Evolutionary conservation across 805 yeast species (phyloP).

Genomic region (Geotrichum ghanense): DNA sequence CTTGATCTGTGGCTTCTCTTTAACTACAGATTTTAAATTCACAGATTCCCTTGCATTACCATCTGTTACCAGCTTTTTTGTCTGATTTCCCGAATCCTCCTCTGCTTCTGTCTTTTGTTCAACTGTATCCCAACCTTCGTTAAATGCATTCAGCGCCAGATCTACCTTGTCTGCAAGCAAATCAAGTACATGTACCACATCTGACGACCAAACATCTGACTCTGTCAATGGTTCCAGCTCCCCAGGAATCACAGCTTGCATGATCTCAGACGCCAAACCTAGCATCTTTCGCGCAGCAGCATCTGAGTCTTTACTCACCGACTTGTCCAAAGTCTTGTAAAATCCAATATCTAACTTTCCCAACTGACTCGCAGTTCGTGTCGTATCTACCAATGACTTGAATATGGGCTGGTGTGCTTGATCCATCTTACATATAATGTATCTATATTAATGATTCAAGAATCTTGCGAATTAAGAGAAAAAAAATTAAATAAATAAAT

Average conservation of each 20-base stretch:
- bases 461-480: no score
- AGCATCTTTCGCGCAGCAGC: conserved; percentile 23
- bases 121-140: conserved; percentile 15
- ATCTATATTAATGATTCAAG: no score
- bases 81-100: neutral
- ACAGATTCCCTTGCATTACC: conserved; percentile 11
- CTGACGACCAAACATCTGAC: conserved; percentile 33
- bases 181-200: conserved; percentile 63
- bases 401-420: conserved; percentile 20
- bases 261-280: conserved; percentile 19
- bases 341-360: conserved; percentile 77
- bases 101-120: conserved; percentile 13
- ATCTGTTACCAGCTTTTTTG: neutral
- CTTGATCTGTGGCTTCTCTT: conserved; percentile 56
- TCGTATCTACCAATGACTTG: conserved; percentile 41
- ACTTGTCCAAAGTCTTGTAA: conserved; percentile 47
- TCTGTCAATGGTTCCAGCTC: conserved; percentile 26
- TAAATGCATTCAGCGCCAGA: conserved; percentile 41
- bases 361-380: conserved; percentile 57
- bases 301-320: conserved; percentile 32
- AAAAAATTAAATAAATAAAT: no score
- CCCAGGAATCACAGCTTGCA: conserved; percentile 17
- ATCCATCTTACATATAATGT: no score
- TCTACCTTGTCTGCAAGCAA: conserved; percentile 67
- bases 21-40: conserved; percentile 16